Evolutionary conservation across 163 green algal species (phyloP), one percentile per base, ranked within the genome.

Genomic region (Chloromonas sp.): DNA sequence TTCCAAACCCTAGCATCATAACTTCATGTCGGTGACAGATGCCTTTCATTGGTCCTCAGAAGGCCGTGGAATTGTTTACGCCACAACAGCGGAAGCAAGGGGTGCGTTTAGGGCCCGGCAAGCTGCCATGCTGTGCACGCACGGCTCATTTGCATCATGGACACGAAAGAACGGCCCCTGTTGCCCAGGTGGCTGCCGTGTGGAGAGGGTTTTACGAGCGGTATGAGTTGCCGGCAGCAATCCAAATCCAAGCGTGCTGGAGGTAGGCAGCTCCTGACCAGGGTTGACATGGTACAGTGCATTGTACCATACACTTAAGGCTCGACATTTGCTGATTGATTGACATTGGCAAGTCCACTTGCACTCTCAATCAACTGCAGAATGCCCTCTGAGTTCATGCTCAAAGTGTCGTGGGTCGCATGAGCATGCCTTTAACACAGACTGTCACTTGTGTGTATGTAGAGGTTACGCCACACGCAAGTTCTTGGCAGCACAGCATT

Each of bases 61-160:
- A 36, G 36, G 36, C 36, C 36, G 36, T 36, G 36, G 36, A 36
- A 36, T 36, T 36, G 36, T 36, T 36, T 36, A 36, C 36, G 36
- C 36, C 36, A 36, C 36, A 36, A 36, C 36, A 36, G 36, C 36
- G 36, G 36, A 36, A 36, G 36, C 36, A 36, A 36, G 36, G 36
- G 36, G 36, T 36, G 36, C 36, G 36, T 36, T 36, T 36, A 36
- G 36, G 36, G 36, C 36, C 36, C 36, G 36, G 36, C 36, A 71
- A 59, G 13, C 74, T 59, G 11, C 86, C 79, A 90, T 78, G 58
- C 84, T 84, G 1, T 84, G 82, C 70, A 84, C 80, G n/a, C 80
- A n/a, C 80, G 92, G 88, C 89, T 96, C 96, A 80, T 87, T 89
- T 77, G 96, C 96, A 14, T 93, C 86, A 96, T 97, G 88, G 92